Base-by-base conservation (phyloP, 1,139 yeast species). In the Sugiyamaella paludigena region DNA sequence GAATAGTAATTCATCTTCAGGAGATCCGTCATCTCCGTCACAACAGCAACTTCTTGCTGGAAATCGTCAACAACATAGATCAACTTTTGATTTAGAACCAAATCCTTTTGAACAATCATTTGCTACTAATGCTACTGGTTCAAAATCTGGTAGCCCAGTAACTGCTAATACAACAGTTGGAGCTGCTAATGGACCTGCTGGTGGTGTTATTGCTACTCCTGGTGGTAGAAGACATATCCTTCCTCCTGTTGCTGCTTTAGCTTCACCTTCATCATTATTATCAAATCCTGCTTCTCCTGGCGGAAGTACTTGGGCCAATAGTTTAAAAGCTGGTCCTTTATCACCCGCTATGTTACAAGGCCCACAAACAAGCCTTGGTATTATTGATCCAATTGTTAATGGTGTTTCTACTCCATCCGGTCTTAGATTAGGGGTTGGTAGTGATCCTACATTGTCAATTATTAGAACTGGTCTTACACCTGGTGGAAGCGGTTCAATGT, bases 91-190 rank as follows among this genome's bases (percentile, higher is more conserved):
- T 55, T 72, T 89, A 55, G 99, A 92, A 66, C 96, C 94, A 4
- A 92, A 92, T 63, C 98, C 98, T 1, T 92, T 92, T 63, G 98
- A 92, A 68, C 84, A 85, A 65, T 87, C 96, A 43, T 92, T 92
- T 71, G 97, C 96, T 31, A 71, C 72, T 32, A 83, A 80, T 43
- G 63, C 64, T n/a, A 39, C 50, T 6, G 36, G 43, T 11, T 36
- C 36, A 15, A 42, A 42, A 27, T 36, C 48, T 33, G 45, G 33
- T 28, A 50, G 48, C 32, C 49, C 57, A 10, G 37, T 50, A 7
- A 41, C 47, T 26, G 32, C 44, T 13, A 28, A 49, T 19, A 10
- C 41, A 30, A 42, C 13, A 7, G 41, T 7, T 13, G 36, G n/a
- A 1, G 32, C 39, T 24, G 44, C 26, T 29, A 19, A 30, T 16